A percentile compares a stretch with the other conserved stretches of the same genome.
phyloP scores from a whole-genome alignment of 1,284 basidiomycete genomes.

The Hymenochaete sp. region DNA sequence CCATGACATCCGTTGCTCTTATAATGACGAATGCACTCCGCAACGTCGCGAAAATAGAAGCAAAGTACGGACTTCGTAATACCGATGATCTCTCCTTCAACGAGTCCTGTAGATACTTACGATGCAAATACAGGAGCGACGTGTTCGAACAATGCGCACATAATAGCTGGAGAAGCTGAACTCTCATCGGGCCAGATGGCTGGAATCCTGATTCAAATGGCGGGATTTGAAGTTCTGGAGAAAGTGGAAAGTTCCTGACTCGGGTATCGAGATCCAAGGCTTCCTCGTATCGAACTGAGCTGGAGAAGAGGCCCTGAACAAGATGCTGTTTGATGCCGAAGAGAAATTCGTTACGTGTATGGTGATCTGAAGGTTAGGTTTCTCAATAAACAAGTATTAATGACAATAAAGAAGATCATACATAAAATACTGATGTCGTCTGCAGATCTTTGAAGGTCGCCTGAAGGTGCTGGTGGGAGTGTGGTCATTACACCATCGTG shows the following conservation, averaged over 20 bases:
- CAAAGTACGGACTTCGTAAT: neutral
- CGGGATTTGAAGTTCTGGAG: neutral
- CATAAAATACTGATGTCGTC: neutral
- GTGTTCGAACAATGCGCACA: neutral
- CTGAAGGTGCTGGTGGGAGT: neutral
- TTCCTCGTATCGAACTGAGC: neutral
- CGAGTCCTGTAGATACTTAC: neutral
- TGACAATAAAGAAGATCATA: neutral
- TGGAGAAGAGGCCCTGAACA: neutral
- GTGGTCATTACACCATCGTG: no score
- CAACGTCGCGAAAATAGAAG: neutral
- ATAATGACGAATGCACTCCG: slow-evolving; percentile 1
- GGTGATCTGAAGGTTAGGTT: neutral
- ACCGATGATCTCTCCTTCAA: neutral
- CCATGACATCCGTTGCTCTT: neutral
- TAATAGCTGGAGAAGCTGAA: neutral
- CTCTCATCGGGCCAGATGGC: neutral
- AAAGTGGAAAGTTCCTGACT: neutral
- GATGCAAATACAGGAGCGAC: neutral
- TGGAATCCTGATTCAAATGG: neutral
- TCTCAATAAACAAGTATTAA: neutral
- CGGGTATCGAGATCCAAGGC: neutral
- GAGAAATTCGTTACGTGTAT: neutral
- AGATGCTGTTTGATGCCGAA: neutral
- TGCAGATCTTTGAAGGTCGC: neutral